Conservation (phyloP, 148 eudicot genomes). For the Mesembryanthemum crystallinum region DNA sequence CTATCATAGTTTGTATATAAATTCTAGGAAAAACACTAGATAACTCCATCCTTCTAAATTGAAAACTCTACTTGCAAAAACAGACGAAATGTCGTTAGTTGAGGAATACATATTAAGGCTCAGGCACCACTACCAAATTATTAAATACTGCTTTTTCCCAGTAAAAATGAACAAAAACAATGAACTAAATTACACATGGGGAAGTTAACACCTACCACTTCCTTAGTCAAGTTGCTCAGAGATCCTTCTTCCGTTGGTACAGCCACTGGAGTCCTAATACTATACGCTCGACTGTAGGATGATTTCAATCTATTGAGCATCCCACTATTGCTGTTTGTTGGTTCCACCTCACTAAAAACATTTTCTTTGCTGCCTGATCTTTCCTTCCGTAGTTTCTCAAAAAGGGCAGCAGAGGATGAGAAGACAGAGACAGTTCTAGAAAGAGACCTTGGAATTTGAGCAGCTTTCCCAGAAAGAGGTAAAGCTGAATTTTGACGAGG, state of each 20-base stretch:
- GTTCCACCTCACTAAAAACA: conserved; percentile 29
- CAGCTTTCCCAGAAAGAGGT: conserved; percentile 37
- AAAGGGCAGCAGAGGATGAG: conserved; percentile 97
- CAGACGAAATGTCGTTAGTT: not conserved
- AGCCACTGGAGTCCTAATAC: conserved; percentile 32
- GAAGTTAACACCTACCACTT: conserved; percentile 42
- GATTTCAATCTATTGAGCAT: conserved; percentile 68
- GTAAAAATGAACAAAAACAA: not conserved
- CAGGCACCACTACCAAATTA: not conserved
- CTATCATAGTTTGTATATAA: conserved; percentile 6
- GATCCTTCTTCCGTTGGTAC: conserved; percentile 41
- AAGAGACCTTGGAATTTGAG: conserved; percentile 63
- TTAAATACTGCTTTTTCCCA: not conserved
- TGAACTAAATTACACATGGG: not conserved
- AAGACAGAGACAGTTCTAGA: conserved; percentile 94
- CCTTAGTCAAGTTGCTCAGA: conserved; percentile 35
- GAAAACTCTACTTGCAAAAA: not conserved
- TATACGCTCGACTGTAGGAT: conserved; percentile 66
- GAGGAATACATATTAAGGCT: not conserved
- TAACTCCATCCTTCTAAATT: not conserved
- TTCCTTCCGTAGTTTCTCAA: conserved; percentile 70
- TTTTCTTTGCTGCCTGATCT: conserved; percentile 45
- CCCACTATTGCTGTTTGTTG: conserved; percentile 39
- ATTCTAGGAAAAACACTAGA: not conserved
- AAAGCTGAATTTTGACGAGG: conserved; percentile 43